phyloP scores from a whole-genome alignment of 441 rosid species.

The California macrophylla region DNA sequence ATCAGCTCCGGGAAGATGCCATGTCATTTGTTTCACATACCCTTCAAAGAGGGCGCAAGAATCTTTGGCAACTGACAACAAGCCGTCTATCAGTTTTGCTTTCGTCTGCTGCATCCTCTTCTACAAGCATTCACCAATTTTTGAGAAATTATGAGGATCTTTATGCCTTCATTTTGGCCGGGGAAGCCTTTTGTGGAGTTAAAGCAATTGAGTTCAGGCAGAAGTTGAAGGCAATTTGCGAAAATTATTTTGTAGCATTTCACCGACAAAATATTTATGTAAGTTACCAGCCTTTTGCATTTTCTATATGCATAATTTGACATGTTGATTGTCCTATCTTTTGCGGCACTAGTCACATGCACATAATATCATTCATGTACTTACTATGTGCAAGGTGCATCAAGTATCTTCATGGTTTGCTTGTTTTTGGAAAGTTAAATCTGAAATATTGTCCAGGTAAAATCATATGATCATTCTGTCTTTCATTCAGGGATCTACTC shows the following conservation, averaged over 20 bases:
- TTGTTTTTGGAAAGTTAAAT: not conserved
- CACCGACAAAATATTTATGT: slow-evolving; percentile 85
- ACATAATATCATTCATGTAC: not conserved
- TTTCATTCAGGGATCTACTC: not conserved
- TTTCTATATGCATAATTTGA: not conserved
- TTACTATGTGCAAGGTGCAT: not conserved
- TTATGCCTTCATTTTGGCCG: slow-evolving; percentile 75
- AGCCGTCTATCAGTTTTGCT: slow-evolving; percentile 88
- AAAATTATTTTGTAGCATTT: slow-evolving; percentile 71
- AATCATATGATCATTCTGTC: not conserved
- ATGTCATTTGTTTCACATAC: slow-evolving; percentile 75
- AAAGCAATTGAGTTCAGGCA: slow-evolving; percentile 90
- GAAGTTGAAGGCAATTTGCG: slow-evolving; percentile 81
- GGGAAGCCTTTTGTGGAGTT: slow-evolving; percentile 93
- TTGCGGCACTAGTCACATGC: not conserved
- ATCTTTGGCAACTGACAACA: slow-evolving; percentile 96
- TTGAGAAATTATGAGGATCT: slow-evolving; percentile 86
- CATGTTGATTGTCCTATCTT: not conserved
- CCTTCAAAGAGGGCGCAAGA: slow-evolving; percentile 81
- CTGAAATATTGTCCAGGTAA: not conserved
- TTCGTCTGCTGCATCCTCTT: slow-evolving; percentile 71
- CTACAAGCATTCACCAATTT: slow-evolving; percentile 90
- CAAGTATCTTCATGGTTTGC: not conserved
- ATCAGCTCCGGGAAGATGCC: slow-evolving; percentile 82
- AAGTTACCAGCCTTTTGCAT: slow-evolving; percentile 26